phyloP scores from a whole-genome alignment of 441 rosid genomes.

The Gossypium trilobum region DNA sequence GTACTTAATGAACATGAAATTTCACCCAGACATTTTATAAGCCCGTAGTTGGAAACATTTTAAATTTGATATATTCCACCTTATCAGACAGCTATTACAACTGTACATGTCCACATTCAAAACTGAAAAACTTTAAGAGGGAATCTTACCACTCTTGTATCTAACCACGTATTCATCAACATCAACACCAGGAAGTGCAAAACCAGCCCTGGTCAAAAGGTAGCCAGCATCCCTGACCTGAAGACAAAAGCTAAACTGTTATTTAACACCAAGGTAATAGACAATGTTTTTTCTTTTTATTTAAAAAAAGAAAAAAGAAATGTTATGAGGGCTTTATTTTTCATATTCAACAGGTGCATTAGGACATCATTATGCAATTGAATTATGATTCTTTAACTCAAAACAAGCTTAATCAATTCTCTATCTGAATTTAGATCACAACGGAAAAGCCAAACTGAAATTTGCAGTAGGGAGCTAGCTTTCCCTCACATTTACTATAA shows the following conservation, averaged over 20 bases:
- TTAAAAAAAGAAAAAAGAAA: neutral
- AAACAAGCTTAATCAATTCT: neutral
- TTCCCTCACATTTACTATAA: neutral
- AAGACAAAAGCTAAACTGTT: neutral
- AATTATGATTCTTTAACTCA: neutral
- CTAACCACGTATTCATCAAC: constrained; percentile 81
- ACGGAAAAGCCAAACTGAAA: neutral
- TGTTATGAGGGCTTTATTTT: neutral
- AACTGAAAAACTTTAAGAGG: neutral
- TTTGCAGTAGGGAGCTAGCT: neutral
- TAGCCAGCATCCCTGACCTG: constrained; percentile 97
- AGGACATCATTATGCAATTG: neutral
- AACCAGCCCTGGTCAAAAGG: constrained; percentile 90
- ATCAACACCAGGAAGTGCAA: constrained; percentile 87
- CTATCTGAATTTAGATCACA: neutral
- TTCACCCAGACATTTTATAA: neutral
- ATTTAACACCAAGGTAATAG: neutral
- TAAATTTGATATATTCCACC: neutral
- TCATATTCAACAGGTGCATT: neutral
- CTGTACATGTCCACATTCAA: neutral
- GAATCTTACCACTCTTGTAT: constrained; percentile 65
- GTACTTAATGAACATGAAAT: constrained; percentile 1
- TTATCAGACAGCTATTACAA: neutral
- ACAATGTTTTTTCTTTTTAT: neutral
- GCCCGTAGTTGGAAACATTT: neutral